A percentile compares a stretch with the other conserved stretches of the same genome.
Conservation (phyloP, 768 basidiomycete genomes). For the Dioszegia hungarica region DNA sequence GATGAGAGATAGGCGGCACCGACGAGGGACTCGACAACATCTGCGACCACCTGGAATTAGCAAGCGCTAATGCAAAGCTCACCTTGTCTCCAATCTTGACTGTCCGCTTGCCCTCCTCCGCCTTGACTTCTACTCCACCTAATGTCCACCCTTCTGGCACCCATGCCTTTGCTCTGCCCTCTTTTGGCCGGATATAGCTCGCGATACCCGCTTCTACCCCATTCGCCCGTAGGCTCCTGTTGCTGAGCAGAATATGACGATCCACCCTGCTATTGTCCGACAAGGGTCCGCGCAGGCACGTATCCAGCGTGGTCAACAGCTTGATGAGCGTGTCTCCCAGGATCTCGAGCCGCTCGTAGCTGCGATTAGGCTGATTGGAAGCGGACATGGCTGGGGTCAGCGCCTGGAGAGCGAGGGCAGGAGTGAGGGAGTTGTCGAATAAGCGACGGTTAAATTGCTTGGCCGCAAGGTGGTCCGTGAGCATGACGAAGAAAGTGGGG, state of each 20-base stretch:
- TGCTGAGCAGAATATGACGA: constrained; percentile 20
- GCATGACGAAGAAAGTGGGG: constrained; percentile 16
- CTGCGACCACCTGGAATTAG: constrained; percentile 28
- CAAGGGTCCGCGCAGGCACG: constrained; percentile 5
- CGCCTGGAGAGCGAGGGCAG: constrained; percentile 12
- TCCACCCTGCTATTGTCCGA: constrained; percentile 9
- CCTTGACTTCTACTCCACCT: neutral
- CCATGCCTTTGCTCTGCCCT: constrained; percentile 15
- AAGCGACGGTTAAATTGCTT: constrained; percentile 8
- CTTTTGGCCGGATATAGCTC: constrained; percentile 15
- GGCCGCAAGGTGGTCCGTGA: constrained; percentile 24
- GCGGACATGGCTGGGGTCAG: constrained; percentile 12
- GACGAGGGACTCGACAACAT: constrained; percentile 35
- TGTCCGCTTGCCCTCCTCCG: constrained; percentile 8
- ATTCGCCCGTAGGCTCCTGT: constrained; percentile 14
- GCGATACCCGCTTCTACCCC: constrained; percentile 14
- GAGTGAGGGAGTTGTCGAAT: constrained; percentile 6
- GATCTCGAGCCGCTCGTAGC: constrained; percentile 35
- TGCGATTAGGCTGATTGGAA: neutral
- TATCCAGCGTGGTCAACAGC: constrained; percentile 19
- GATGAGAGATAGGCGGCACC: constrained; percentile 33
- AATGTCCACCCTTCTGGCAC: constrained; percentile 17
- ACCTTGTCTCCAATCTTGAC: constrained; percentile 27
- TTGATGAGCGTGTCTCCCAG: constrained; percentile 38
- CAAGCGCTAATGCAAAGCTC: neutral